Evolutionary conservation across 148 eudicot genomes (phyloP).

Genomic region (Cornus kousa): DNA sequence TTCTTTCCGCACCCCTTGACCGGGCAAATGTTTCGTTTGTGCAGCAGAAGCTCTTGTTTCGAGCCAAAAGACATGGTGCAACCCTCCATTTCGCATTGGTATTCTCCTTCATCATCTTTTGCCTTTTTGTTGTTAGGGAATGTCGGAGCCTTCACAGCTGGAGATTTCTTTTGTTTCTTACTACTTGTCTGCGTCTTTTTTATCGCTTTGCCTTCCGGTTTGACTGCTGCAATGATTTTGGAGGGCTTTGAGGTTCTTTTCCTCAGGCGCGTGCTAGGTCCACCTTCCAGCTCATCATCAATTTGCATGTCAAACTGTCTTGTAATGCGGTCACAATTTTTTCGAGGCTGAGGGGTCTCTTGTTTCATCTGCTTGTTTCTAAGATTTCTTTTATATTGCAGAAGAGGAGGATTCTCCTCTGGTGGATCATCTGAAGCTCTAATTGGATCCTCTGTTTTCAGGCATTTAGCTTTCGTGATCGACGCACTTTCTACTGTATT

Average conservation of each 20-base stretch:
- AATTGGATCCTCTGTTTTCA: conserved; percentile 28
- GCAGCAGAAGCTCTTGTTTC: conserved; percentile 62
- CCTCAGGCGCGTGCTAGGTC: conserved; percentile 81
- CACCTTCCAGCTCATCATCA: conserved; percentile 57
- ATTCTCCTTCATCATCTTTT: conserved; percentile 47
- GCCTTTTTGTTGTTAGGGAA: conserved; percentile 14
- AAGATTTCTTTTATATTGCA: conserved; percentile 34
- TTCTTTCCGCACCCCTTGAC: conserved; percentile 86
- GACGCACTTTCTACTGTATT: conserved; percentile 24
- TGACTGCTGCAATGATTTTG: conserved; percentile 28
- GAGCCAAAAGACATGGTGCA: conserved; percentile 82
- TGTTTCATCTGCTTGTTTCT: conserved; percentile 39
- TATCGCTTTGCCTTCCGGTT: conserved; percentile 29
- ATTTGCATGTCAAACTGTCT: conserved; percentile 28
- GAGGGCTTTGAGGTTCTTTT: conserved; percentile 49
- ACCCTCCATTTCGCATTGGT: conserved; percentile 73
- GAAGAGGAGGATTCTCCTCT: conserved; percentile 24
- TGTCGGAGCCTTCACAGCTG: conserved; percentile 28
- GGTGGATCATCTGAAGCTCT: conserved; percentile 30
- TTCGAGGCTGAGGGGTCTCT: conserved; percentile 28
- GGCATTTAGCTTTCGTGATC: conserved; percentile 36
- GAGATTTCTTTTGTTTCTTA: conserved; percentile 29
- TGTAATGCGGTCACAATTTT: conserved; percentile 16
- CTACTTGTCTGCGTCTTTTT: conserved; percentile 33
- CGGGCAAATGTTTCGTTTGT: conserved; percentile 77